Evolutionary conservation across 2,329 filamentous ascomycete species (phyloP), one percentile per base, ranked within the genome.

Genomic region (Alternaria hordeiaustralica): DNA sequence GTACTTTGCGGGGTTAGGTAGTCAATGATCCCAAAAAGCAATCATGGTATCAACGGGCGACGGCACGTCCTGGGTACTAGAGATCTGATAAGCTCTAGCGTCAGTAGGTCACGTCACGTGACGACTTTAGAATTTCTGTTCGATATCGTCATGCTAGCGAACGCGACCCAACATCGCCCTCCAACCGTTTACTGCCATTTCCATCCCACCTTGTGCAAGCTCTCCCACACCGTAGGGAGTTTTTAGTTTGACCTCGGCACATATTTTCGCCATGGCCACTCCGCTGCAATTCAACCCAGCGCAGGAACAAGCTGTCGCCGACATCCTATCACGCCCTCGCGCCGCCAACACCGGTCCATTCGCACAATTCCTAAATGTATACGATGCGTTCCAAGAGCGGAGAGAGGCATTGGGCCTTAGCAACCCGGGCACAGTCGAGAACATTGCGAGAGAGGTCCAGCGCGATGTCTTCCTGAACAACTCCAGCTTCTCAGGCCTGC

Each of bases 391-490:
- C 80, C 91, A 90, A 67, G 92, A 96, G 75, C 89, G 92, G 83
- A 91, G 96, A 85, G 92, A 90, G 74, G 91, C 92, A 82, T 88
- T 99, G 70, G 95, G 94, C 67, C 87, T 99, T 73, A 87, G 90
- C 72, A 98, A 98, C 83, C 96, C 96, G 44, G 96, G 96, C 75
- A 94, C 92, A 56, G 90, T 97, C 71, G 96, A 99, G 83, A 90
- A 90, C 78, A 90, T 97, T 80, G 88, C 92, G 73, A 90, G 92
- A 80, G 96, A 99, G 85, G 94, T 97, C 67, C 91, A 96, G 85
- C 94, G 94, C 83, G 94, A 97, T 87, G 94, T 97, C 74, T 91
- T 98, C 80, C 89, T 97, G 77, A 96, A 91, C 84, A 97, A 97
- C 86, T 92, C 93, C 82, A 96, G 96, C 89, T 98, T 99, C 86